A percentile compares a stretch with the other conserved stretches of the same genome.
Evolutionary conservation across 2,329 filamentous ascomycete genomes (phyloP).

Genomic region (Pseudogymnoascus sp.): DNA sequence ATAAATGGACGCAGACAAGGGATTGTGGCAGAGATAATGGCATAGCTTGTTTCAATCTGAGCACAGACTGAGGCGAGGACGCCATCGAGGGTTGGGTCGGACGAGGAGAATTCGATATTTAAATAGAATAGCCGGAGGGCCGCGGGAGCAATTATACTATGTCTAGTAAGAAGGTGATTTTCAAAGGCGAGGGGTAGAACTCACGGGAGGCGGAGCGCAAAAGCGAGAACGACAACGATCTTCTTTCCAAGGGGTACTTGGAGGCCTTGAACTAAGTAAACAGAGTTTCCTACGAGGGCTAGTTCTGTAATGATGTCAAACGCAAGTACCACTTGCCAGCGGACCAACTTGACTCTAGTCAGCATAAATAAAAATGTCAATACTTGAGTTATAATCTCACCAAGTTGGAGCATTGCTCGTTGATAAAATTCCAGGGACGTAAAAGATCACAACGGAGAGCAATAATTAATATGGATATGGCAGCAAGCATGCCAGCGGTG

Average conservation of each 20-base stretch:
- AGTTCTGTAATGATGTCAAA: conserved; percentile 35
- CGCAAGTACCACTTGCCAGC: conserved; percentile 32
- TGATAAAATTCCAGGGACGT: conserved; percentile 31
- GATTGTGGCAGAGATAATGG: conserved; percentile 34
- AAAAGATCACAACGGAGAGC: conserved; percentile 34
- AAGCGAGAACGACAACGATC: conserved; percentile 32
- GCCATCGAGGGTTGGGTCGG: conserved; percentile 32
- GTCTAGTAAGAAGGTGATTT: not conserved
- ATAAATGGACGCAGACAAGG: conserved; percentile 39
- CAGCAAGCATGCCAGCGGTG: conserved; percentile 31
- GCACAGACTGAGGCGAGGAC: conserved; percentile 31
- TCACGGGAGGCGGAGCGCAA: conserved; percentile 35
- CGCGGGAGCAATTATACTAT: conserved; percentile 34
- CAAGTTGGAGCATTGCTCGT: conserved; percentile 25
- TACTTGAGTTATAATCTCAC: conserved; percentile 22
- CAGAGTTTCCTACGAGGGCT: conserved; percentile 30
- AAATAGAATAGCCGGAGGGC: conserved; percentile 33
- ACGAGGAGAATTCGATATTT: conserved; percentile 24
- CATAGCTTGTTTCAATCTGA: conserved; percentile 35
- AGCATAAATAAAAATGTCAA: not conserved
- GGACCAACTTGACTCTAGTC: conserved; percentile 25
- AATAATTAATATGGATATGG: conserved; percentile 34
- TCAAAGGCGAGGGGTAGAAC: conserved; percentile 13
- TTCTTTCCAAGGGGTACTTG: conserved; percentile 34
- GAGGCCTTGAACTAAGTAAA: conserved; percentile 32